These are phyloP conservation scores for Eutrema japonicum DNA, from an alignment of 345 rosid genomes.

Conservation along the genomic window DNA sequence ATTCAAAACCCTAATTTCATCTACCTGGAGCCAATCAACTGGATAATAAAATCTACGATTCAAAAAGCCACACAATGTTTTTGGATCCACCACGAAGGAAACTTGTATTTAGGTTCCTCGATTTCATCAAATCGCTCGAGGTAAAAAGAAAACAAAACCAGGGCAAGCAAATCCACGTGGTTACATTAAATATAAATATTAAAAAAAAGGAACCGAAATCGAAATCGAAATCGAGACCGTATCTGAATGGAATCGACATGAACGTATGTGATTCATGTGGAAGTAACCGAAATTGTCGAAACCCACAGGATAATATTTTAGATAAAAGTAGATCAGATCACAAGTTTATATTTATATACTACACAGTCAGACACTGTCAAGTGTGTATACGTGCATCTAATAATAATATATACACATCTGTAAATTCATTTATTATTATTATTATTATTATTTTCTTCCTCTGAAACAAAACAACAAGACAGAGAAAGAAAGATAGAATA, in stretches of 20 bases:
- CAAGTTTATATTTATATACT: slow-evolving; percentile 4
- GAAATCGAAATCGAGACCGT: slow-evolving; percentile 28
- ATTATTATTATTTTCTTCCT: too few relatives aligned
- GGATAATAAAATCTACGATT: neutral
- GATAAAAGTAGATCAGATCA: slow-evolving; percentile 41
- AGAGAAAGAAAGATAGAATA: slow-evolving; percentile 35
- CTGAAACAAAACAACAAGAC: slow-evolving; percentile 19
- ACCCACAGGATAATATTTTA: slow-evolving; percentile 11
- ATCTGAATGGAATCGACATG: slow-evolving; percentile 47
- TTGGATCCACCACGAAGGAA: slow-evolving; percentile 30
- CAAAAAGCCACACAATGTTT: neutral
- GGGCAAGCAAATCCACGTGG: slow-evolving; percentile 52
- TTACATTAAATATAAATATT: slow-evolving; percentile 26
- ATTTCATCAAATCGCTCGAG: slow-evolving; percentile 37
- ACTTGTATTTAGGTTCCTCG: slow-evolving; percentile 41
- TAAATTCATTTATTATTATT: too few relatives aligned
- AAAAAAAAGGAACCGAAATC: slow-evolving; percentile 6
- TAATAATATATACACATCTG: slow-evolving; percentile 24
- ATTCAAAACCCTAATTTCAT: slow-evolving; percentile 13
- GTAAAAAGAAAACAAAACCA: slow-evolving; percentile 16
- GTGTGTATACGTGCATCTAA: slow-evolving; percentile 35
- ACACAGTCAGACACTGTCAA: neutral
- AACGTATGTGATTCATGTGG: slow-evolving; percentile 46
- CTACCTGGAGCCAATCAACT: slow-evolving; percentile 42
- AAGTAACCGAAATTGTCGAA: slow-evolving; percentile 37